These are phyloP conservation scores for Cladosporium velox DNA, from an alignment of 2,329 filamentous ascomycete genomes.

Conservation along the genomic window DNA sequence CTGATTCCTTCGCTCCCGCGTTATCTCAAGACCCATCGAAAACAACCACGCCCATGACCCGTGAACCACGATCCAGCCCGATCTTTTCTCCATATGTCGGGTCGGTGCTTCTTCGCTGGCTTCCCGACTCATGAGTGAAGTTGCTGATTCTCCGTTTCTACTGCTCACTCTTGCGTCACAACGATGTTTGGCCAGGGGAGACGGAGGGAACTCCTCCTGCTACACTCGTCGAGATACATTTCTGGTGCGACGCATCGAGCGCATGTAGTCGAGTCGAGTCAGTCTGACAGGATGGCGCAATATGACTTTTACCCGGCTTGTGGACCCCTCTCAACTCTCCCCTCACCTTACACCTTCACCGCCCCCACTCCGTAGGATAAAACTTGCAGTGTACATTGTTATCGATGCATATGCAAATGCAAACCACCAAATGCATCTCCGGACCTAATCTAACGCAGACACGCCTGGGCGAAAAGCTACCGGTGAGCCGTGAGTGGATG, in stretches of 20 bases:
- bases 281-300: neutral
- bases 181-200: neutral
- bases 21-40: neutral
- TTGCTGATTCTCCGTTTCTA: neutral
- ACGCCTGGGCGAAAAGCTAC: no score
- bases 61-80: neutral
- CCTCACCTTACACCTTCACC: neutral
- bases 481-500: no score
- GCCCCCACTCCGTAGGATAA: neutral
- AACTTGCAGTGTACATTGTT: no score
- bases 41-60: neutral
- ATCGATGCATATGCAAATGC: neutral
- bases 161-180: neutral
- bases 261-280: no score
- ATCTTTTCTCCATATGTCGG: neutral
- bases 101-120: neutral
- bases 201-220: neutral
- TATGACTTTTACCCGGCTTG: neutral
- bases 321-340: no score
- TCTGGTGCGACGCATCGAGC: no score
- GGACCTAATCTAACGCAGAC: neutral
- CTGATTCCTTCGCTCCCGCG: neutral
- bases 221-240: neutral
- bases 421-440: neutral
- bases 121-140: neutral